phyloP scores from a whole-genome alignment of 2,329 filamentous ascomycete species.

The Microdochium trichocladiopsis region DNA sequence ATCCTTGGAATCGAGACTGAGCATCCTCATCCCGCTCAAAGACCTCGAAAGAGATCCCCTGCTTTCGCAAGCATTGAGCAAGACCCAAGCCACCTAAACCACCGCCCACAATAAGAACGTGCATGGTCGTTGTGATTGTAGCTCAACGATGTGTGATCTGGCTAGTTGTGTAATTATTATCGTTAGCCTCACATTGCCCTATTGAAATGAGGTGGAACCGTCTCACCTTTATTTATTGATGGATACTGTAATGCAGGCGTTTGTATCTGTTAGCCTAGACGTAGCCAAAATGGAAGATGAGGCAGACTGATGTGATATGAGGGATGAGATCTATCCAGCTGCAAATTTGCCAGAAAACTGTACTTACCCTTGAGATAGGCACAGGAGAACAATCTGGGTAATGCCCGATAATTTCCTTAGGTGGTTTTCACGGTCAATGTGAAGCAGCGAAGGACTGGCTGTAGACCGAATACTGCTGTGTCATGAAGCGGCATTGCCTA shows the following conservation, averaged over 20 bases:
- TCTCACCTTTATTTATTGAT: not conserved
- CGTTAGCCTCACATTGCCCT: not conserved
- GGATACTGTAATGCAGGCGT: not conserved
- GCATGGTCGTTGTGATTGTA: not conserved
- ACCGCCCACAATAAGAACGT: conserved; percentile 9
- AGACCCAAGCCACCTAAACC: conserved; percentile 11
- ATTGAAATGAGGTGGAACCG: not conserved
- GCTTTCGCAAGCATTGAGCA: conserved; percentile 10
- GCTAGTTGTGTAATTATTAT: not conserved
- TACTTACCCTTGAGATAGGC: no score
- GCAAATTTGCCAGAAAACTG: no score
- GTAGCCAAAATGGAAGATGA: no score
- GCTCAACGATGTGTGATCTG: not conserved
- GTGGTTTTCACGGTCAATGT: not conserved
- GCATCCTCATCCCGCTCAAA: conserved; percentile 8
- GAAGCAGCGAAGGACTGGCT: not conserved
- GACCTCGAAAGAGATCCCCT: conserved; percentile 9
- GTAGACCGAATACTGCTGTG: not conserved
- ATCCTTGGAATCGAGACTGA: conserved; percentile 7
- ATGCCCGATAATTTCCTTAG: no score
- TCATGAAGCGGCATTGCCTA: not conserved
- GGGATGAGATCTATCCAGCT: no score
- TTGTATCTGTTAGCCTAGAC: no score
- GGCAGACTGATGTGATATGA: no score
- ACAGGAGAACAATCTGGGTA: no score